phyloP scores from a whole-genome alignment of 305 asterid species.

The Fraxinus greggii region DNA sequence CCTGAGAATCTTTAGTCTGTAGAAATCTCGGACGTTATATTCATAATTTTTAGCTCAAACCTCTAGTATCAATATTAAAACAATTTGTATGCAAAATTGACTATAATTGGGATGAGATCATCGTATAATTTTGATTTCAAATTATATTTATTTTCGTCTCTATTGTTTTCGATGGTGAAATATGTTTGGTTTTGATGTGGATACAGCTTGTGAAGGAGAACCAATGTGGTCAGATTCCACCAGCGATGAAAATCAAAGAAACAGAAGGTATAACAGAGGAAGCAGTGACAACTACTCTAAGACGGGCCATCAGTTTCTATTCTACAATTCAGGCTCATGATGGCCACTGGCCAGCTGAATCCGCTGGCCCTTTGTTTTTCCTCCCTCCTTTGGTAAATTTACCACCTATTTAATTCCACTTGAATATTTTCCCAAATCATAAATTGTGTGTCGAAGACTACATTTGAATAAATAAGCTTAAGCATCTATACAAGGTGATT shows the following conservation, averaged over 20 bases:
- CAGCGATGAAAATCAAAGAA: conserved; percentile 19
- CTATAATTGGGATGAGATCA: not conserved
- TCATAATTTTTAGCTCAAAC: too few species aligned
- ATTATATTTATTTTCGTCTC: not conserved
- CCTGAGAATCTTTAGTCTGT: too few species aligned
- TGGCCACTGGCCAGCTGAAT: conserved; percentile 40
- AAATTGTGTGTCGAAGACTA: not conserved
- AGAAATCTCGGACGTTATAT: too few species aligned
- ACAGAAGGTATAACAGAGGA: conserved; percentile 21
- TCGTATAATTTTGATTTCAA: not conserved
- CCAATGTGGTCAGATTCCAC: conserved; percentile 2
- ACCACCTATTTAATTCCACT: conserved; percentile 6
- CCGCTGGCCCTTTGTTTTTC: conserved; percentile 37
- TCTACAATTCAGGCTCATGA: conserved; percentile 34
- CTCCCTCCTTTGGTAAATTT: conserved; percentile 30
- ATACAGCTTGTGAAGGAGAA: conserved; percentile 30
- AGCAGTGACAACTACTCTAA: conserved; percentile 17
- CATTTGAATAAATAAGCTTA: not conserved
- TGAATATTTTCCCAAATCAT: conserved; percentile 24
- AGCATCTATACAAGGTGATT: not conserved
- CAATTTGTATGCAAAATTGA: not conserved
- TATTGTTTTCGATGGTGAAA: not conserved
- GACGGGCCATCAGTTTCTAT: conserved; percentile 23
- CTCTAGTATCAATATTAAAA: not conserved
- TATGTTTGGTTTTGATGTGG: not conserved